Evolutionary conservation across 2,329 filamentous ascomycete genomes (phyloP), one percentile per base, ranked within the genome.

Genomic region (Trichoderma koningii): DNA sequence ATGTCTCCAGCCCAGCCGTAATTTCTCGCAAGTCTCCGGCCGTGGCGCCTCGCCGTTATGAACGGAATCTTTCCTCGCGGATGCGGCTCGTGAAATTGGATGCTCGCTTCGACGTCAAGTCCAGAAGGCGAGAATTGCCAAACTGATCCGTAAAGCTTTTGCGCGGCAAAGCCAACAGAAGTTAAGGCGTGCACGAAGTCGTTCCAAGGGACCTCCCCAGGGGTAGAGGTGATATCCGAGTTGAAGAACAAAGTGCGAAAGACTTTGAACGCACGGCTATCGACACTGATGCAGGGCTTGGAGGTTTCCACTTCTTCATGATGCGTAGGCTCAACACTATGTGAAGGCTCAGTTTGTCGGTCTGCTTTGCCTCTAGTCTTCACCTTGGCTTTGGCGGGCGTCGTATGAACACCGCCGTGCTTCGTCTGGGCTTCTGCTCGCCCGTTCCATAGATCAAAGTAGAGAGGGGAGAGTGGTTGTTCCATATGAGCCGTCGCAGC

Each of bases 181-280:
- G 69, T 69, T 81, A 87, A 82, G 0, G 83, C 83, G 64, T 82
- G 78, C 0, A 86, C 68, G 59, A 87, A 83, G 59, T 86, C 83
- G 1, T 69, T 73, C 85, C 84, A 87, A 0, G 76, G 52, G 0
- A 87, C 68, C 66, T 85, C 83, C 2, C 82, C 80, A 0, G 80
- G 78, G 0, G 76, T 73, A 0, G 80, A 76, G 0, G 71, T 76
- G 0, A 70, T 63, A 0, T 60, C 61, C 0, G 76, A 73, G 64
- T 77, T 70, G 76, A 76, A 64, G 80, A 85, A 76, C 76, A 86
- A 50, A 66, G 64, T 71, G 0, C 74, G 69, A 63, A 79, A 79
- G 3, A 76, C 74, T 50, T 76, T 79, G 26, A 77, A 66, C 0
- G 75, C 69, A 1, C 75, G 71, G 2, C 70, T 48, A 21, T 78